These are phyloP conservation scores for Xylaria sp. DNA, from an alignment of 2,329 filamentous ascomycete genomes.

Conservation along the genomic window DNA sequence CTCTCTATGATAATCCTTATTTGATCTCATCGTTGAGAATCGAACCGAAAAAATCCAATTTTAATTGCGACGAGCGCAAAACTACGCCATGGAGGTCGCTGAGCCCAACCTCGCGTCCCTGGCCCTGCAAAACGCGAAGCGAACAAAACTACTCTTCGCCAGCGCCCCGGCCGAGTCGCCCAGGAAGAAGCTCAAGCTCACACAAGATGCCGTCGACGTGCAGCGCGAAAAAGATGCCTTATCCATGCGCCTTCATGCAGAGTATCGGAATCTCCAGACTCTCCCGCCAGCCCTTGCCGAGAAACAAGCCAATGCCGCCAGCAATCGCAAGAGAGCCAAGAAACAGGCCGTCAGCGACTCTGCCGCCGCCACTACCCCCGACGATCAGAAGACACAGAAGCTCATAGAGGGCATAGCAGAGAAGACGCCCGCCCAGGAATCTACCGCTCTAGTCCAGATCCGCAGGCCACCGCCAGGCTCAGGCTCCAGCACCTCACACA, in stretches of 20 bases:
- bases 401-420: conserved; percentile 72
- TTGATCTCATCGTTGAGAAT: background rate
- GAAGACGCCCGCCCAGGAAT: conserved; percentile 50
- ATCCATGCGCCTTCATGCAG: conserved; percentile 49
- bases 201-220: conserved; percentile 41
- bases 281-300: conserved; percentile 51
- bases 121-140: conserved; percentile 48
- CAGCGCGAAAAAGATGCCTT: conserved; percentile 48
- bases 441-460: conserved; percentile 54
- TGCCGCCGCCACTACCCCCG: conserved; percentile 44
- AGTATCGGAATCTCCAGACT: conserved; percentile 48
- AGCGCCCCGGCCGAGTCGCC: conserved; percentile 40
- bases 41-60: background rate
- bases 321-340: conserved; percentile 47
- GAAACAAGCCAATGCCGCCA: conserved; percentile 51
- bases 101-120: conserved; percentile 47
- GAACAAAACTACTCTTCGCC: conserved; percentile 48
- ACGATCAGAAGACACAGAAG: conserved; percentile 66
- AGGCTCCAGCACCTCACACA: conserved; percentile 27
- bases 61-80: conserved; percentile 21
- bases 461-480: conserved; percentile 43
- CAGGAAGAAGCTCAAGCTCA: conserved; percentile 47
- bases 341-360: conserved; percentile 44
- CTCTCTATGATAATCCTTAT: background rate
- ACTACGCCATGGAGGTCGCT: conserved; percentile 43